A percentile compares a stretch with the other conserved stretches of the same genome.
Evolutionary conservation across 2,329 filamentous ascomycete species (phyloP).

Genomic region (Lasiodiplodia theobromae): DNA sequence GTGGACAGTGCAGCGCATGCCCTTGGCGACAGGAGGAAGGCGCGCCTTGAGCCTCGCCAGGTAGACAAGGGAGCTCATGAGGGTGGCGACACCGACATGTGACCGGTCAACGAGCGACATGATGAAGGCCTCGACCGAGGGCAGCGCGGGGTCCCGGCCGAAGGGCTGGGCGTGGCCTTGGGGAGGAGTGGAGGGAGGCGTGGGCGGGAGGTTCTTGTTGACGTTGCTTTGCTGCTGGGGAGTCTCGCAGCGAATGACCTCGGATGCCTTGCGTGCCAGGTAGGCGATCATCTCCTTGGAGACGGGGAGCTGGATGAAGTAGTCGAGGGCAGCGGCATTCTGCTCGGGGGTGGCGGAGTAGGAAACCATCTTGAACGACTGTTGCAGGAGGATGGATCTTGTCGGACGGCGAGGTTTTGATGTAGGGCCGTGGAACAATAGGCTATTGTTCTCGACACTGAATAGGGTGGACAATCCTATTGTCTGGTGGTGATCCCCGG

Average conservation of each 20-base stretch:
- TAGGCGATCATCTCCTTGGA: constrained; percentile 78
- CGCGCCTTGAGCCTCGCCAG: constrained; percentile 82
- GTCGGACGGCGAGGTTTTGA: constrained; percentile 10
- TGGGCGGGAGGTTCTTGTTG: constrained; percentile 62
- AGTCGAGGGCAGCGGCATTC: constrained; percentile 78
- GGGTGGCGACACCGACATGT: constrained; percentile 94
- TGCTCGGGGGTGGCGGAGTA: constrained; percentile 52
- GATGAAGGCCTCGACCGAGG: constrained; percentile 90
- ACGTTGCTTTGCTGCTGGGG: constrained; percentile 42
- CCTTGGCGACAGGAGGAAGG: constrained; percentile 92
- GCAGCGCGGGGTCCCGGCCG: constrained; percentile 63
- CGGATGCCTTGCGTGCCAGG: constrained; percentile 74
- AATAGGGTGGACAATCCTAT: constrained; percentile 22
- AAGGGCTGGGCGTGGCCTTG: constrained; percentile 57
- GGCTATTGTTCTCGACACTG: neutral
- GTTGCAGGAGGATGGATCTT: neutral
- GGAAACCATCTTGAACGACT: constrained; percentile 50
- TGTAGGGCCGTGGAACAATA: neutral
- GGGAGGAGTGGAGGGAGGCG: constrained; percentile 66
- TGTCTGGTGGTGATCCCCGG: constrained; percentile 3
- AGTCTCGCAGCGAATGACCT: constrained; percentile 80
- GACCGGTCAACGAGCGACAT: constrained; percentile 87
- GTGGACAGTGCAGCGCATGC: constrained; percentile 94
- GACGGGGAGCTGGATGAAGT: constrained; percentile 81
- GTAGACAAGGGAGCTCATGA: constrained; percentile 97